phyloP scores from a whole-genome alignment of 495 filamentous ascomycete species.

The Staphylotrichum longicolle region DNA sequence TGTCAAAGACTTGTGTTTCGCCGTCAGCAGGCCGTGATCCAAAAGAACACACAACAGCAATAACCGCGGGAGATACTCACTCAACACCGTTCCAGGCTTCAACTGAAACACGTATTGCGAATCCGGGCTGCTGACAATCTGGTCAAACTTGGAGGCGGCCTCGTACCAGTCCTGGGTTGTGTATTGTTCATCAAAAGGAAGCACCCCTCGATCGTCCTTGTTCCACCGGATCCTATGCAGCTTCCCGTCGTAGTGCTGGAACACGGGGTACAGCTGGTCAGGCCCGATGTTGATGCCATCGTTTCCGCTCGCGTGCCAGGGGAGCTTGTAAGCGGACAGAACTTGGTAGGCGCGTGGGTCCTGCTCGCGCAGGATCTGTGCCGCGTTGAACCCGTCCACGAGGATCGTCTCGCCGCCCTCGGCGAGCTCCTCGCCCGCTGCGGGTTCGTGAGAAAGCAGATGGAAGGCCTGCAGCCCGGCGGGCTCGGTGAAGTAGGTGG shows the following conservation, averaged over 20 bases:
- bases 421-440: constrained; percentile 39
- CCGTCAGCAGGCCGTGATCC: not conserved
- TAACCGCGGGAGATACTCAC: constrained; percentile 46
- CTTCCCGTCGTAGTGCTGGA: constrained; percentile 52
- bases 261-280: constrained; percentile 60
- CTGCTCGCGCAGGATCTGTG: constrained; percentile 50
- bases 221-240: constrained; percentile 80
- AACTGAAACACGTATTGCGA: constrained; percentile 74
- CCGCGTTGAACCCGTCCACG: constrained; percentile 79
- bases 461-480: constrained; percentile 89
- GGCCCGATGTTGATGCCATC: constrained; percentile 75
- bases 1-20: constrained; percentile 73
- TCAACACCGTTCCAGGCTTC: constrained; percentile 70
- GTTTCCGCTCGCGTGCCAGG: constrained; percentile 82
- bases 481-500: constrained; percentile 88
- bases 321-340: constrained; percentile 54
- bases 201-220: constrained; percentile 74
- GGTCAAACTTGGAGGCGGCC: constrained; percentile 65
- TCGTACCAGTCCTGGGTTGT: constrained; percentile 65
- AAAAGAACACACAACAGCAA: not conserved
- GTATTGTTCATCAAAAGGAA: constrained; percentile 38
- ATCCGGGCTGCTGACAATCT: constrained; percentile 53
- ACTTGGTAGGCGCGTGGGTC: constrained; percentile 49
- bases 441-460: constrained; percentile 67
- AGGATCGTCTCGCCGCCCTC: constrained; percentile 69